Evolutionary conservation across 495 filamentous ascomycete genomes (phyloP).

Genomic region (Penicillium simplicissimum): DNA sequence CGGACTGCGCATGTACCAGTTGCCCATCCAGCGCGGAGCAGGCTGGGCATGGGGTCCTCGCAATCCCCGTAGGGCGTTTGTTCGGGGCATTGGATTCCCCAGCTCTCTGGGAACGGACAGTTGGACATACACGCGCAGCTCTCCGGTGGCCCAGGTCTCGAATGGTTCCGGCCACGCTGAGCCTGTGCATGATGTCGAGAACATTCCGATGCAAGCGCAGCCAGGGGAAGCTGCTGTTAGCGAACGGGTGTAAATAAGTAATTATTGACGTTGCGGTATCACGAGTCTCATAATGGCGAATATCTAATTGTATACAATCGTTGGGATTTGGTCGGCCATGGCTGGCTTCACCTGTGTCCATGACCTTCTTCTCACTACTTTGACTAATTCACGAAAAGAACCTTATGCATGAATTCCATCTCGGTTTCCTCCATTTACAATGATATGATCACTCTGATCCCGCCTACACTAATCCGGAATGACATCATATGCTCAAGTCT

Average conservation of each 20-base stretch:
- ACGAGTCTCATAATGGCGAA: neutral
- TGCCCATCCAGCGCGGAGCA: slow-evolving; percentile 62
- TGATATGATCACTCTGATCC: neutral
- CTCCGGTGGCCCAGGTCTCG: neutral
- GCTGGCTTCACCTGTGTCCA: neutral
- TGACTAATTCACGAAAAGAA: neutral
- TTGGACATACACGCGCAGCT: slow-evolving; percentile 26
- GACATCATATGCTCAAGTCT: neutral
- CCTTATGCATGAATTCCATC: neutral
- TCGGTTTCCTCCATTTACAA: neutral
- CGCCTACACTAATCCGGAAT: neutral
- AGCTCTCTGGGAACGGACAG: slow-evolving; percentile 42
- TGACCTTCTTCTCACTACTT: neutral
- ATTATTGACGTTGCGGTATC: neutral
- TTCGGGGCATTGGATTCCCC: slow-evolving; percentile 61
- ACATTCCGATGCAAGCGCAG: slow-evolving; percentile 9
- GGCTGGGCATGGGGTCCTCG: slow-evolving; percentile 56
- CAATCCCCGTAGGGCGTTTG: slow-evolving; percentile 48
- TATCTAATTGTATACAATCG: neutral
- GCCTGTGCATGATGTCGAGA: slow-evolving; percentile 15
- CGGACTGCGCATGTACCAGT: slow-evolving; percentile 66
- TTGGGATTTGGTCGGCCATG: neutral
- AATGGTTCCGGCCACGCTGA: neutral
- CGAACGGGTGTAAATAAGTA: slow-evolving; percentile 6
- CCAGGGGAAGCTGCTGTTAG: neutral